Evolutionary conservation across 306 rosid species (phyloP).

Genomic region (Morella rubra): DNA sequence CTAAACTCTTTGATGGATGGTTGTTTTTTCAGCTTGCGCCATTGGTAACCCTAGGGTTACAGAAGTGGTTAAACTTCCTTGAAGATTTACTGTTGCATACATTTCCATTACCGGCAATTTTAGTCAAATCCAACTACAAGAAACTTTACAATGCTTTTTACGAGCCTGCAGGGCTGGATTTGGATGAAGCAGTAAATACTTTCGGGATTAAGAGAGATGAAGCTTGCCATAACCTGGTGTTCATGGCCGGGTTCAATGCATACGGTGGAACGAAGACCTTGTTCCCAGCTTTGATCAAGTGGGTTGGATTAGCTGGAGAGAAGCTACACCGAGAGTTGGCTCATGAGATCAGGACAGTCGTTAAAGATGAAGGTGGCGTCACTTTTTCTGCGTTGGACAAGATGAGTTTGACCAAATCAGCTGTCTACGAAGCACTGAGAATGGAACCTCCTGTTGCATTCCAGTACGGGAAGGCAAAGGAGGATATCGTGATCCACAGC

Average conservation of each 20-base stretch:
- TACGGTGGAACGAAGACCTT: constrained; percentile 59
- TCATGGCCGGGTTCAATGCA: constrained; percentile 64
- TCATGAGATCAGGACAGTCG: constrained; percentile 53
- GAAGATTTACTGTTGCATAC: constrained; percentile 58
- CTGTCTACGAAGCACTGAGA: constrained; percentile 56
- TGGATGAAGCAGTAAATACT: constrained; percentile 50
- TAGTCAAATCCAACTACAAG: constrained; percentile 43
- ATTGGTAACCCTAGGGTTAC: constrained; percentile 33
- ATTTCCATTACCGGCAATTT: constrained; percentile 44
- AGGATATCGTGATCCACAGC: constrained; percentile 51
- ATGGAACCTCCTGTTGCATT: constrained; percentile 76
- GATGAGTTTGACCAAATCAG: constrained; percentile 63
- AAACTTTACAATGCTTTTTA: constrained; percentile 44
- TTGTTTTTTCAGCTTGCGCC: constrained; percentile 57
- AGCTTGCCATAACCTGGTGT: constrained; percentile 66
- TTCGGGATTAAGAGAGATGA: constrained; percentile 51
- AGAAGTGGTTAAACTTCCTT: constrained; percentile 33
- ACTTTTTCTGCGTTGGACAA: constrained; percentile 38
- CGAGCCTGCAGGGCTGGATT: constrained; percentile 20
- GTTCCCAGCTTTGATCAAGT: constrained; percentile 55
- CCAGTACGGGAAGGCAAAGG: constrained; percentile 69
- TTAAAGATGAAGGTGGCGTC: constrained; percentile 42
- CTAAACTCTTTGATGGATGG: constrained; percentile 40
- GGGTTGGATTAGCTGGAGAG: constrained; percentile 60
- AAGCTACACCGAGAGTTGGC: constrained; percentile 43